phyloP scores from a whole-genome alignment of 1,284 basidiomycete genomes.

The Ustilago shanxiensis region DNA sequence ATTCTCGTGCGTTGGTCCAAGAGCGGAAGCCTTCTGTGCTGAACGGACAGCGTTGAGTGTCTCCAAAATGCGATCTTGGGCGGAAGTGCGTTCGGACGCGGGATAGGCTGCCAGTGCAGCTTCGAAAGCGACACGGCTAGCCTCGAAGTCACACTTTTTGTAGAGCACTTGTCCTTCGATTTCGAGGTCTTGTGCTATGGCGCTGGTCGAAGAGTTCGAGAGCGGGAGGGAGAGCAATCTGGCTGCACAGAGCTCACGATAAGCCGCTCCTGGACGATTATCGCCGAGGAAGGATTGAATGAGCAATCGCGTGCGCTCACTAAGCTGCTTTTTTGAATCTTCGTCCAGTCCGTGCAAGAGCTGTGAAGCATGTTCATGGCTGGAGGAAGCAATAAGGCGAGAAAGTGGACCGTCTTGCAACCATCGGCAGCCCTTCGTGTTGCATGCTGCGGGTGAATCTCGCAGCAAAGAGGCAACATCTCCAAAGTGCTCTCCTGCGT shows the following conservation, averaged over 20 bases:
- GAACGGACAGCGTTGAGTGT: conserved; percentile 34
- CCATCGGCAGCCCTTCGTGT: conserved; percentile 49
- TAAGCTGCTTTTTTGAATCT: neutral
- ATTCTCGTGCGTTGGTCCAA: conserved; percentile 50
- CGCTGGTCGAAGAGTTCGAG: conserved; percentile 2
- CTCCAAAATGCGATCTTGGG: conserved; percentile 41
- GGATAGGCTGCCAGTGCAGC: conserved; percentile 33
- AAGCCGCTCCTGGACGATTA: conserved; percentile 46
- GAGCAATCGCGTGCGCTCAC: conserved; percentile 19
- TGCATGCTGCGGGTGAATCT: conserved; percentile 25
- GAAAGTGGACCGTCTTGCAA: conserved; percentile 57
- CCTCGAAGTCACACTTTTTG: conserved; percentile 32
- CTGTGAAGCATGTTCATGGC: neutral
- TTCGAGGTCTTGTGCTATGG: conserved; percentile 37
- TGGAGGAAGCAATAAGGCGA: conserved; percentile 19
- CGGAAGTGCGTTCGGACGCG: conserved; percentile 13
- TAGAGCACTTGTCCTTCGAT: conserved; percentile 48
- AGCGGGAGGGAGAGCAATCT: conserved; percentile 24
- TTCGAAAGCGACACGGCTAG: conserved; percentile 33
- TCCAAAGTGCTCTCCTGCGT: conserved; percentile 14
- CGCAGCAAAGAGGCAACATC: conserved; percentile 9
- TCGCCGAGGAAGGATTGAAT: conserved; percentile 34
- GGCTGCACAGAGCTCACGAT: conserved; percentile 50
- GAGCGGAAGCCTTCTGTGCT: conserved; percentile 31
- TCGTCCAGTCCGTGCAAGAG: neutral